phyloP scores from a whole-genome alignment of 1,139 yeast species.

The Sporopachydermia cereana region DNA sequence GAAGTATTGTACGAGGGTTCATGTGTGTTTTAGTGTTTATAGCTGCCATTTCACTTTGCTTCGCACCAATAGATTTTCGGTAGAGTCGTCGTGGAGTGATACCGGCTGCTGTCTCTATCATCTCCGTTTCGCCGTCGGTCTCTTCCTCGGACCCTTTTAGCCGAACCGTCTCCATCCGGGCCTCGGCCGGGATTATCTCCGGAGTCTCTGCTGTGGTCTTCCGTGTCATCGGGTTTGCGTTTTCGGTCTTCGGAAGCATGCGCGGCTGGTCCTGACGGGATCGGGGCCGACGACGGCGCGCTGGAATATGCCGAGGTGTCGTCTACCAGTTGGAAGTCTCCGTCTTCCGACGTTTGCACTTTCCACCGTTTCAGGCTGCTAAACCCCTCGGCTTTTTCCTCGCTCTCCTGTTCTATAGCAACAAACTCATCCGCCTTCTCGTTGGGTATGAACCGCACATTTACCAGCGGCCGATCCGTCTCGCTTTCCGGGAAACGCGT shows the following conservation, averaged over 20 bases:
- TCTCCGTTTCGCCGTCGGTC: background rate
- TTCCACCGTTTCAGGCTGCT: constrained; percentile 1
- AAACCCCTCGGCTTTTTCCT: background rate
- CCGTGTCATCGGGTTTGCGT: background rate
- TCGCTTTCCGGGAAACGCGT: constrained; percentile 1
- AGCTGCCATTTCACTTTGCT: background rate
- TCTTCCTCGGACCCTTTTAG: background rate
- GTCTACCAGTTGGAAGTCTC: background rate
- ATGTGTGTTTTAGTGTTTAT: background rate
- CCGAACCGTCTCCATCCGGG: too few species aligned
- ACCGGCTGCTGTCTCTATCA: too few species aligned
- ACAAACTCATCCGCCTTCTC: constrained; percentile 36
- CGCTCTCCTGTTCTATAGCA: constrained; percentile 10
- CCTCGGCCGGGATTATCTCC: too few species aligned
- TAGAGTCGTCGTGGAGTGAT: background rate
- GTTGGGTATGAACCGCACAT: background rate
- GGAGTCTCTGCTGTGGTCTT: background rate
- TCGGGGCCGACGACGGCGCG: background rate
- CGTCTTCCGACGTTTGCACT: background rate
- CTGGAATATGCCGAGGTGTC: background rate
- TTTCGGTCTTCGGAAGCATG: background rate
- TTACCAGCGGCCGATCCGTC: background rate
- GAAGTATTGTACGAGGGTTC: background rate
- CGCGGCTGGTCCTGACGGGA: too few species aligned
- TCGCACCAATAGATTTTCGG: constrained; percentile 3